Conservation (phyloP, 1,139 yeast species). For the Magnusiomyces sp. region DNA sequence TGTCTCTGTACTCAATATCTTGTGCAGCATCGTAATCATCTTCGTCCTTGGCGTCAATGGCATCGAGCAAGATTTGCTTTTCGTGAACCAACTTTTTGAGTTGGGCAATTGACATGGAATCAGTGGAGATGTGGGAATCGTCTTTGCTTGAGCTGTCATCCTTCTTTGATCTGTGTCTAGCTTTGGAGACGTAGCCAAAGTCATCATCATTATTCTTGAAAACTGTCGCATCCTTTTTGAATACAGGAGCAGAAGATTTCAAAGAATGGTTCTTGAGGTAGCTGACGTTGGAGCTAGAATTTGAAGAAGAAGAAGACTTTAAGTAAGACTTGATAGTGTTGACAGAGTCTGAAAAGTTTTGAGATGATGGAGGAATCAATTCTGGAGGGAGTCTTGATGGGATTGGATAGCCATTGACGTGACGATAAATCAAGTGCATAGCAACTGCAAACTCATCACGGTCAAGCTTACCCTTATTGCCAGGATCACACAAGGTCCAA, state of each 20-base stretch:
- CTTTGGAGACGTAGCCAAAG: constrained; percentile 54
- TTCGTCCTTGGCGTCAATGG: constrained; percentile 63
- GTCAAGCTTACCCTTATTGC: constrained; percentile 75
- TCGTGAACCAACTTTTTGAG: constrained; percentile 59
- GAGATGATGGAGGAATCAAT: constrained; percentile 77
- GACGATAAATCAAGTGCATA: constrained; percentile 82
- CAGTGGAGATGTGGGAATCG: constrained; percentile 13
- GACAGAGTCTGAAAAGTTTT: constrained; percentile 41
- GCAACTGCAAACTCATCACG: constrained; percentile 89
- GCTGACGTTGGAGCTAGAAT: constrained; percentile 18
- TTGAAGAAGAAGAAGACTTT: constrained; percentile 21
- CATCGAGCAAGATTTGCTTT: constrained; percentile 60
- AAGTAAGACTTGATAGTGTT: constrained; percentile 44
- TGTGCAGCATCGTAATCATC: constrained; percentile 42
- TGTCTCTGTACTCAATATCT: constrained; percentile 37
- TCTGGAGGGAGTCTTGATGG: constrained; percentile 55
- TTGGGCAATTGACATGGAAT: constrained; percentile 35
- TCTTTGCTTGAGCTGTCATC: constrained; percentile 40
- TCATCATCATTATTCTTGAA: constrained; percentile 59
- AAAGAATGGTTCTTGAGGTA: constrained; percentile 24
- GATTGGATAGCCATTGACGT: constrained; percentile 65
- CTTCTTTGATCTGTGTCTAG: constrained; percentile 50
- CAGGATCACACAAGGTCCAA: constrained; percentile 92
- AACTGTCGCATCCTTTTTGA: constrained; percentile 44
- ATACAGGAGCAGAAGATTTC: constrained; percentile 30